Conservation (phyloP, 495 filamentous ascomycete genomes). For the Glarea lozoyensis region DNA sequence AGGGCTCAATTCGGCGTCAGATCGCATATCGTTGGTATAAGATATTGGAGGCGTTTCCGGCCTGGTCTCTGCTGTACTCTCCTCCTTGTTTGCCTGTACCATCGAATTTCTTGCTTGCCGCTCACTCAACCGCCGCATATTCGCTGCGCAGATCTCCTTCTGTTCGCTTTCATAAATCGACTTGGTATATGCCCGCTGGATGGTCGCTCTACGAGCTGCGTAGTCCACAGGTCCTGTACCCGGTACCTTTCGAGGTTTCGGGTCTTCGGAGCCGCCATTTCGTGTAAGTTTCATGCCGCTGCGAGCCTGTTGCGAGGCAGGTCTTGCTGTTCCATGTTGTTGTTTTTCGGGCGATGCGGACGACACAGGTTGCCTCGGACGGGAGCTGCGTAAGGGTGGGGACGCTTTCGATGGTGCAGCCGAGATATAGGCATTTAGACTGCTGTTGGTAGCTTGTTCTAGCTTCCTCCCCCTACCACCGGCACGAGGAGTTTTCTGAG, state of each 20-base stretch:
- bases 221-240: constrained; percentile 64
- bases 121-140: constrained; percentile 28
- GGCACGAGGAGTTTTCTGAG: constrained; percentile 16
- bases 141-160: constrained; percentile 37
- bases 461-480: constrained; percentile 19
- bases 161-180: constrained; percentile 62
- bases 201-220: constrained; percentile 63
- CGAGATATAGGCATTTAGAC: constrained; percentile 45
- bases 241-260: constrained; percentile 32
- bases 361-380: constrained; percentile 72
- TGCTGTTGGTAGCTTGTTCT: constrained; percentile 26
- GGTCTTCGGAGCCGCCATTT: constrained; percentile 29
- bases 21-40: constrained; percentile 19
- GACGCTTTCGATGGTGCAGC: constrained; percentile 40
- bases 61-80: constrained; percentile 29
- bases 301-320: constrained; percentile 12
- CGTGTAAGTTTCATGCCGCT: constrained; percentile 28
- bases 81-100: constrained; percentile 23
- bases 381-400: constrained; percentile 72
- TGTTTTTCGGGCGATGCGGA: constrained; percentile 58
- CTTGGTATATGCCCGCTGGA: constrained; percentile 72
- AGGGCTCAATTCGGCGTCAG: not conserved
- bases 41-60: constrained; percentile 20
- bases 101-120: constrained; percentile 27
- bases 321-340: constrained; percentile 33